Evolutionary conservation across 495 filamentous ascomycete species (phyloP).

Genomic region (Aspergillus ellipticus): DNA sequence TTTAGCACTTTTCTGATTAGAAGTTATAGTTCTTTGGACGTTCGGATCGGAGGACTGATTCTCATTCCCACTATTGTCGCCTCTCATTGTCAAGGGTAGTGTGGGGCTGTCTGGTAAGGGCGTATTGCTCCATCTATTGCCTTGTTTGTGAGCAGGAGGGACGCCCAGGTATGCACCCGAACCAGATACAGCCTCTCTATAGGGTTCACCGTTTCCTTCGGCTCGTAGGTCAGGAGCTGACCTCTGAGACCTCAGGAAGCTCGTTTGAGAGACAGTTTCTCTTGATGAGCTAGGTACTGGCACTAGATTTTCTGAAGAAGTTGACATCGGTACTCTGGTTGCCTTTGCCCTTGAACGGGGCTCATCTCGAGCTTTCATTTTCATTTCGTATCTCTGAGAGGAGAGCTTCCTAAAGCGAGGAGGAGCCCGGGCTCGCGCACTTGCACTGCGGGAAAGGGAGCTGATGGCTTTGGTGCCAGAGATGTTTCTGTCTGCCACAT

Average conservation of each 20-base stretch:
- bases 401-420: conserved; percentile 16
- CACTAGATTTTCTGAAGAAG: conserved; percentile 10
- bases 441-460: conserved; percentile 22
- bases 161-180: conserved; percentile 28
- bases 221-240: conserved; percentile 33
- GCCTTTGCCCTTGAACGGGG: conserved; percentile 6
- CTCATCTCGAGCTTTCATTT: neutral
- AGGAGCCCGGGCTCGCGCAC: conserved; percentile 17
- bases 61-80: conserved; percentile 9
- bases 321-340: conserved; percentile 3
- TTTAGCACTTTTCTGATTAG: conserved; percentile 20
- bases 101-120: conserved; percentile 44
- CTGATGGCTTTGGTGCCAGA: conserved; percentile 14
- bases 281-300: conserved; percentile 3
- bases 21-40: neutral
- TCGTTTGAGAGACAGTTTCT: neutral
- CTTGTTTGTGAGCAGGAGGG: conserved; percentile 37
- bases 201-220: conserved; percentile 13
- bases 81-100: conserved; percentile 22
- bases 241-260: conserved; percentile 23
- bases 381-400: neutral
- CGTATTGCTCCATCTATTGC: conserved; percentile 34
- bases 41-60: conserved; percentile 3
- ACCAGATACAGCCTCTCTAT: conserved; percentile 13
- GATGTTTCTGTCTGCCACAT: conserved; percentile 45